Conservation (phyloP, 805 yeast species). For the Ogataea zsoltii region DNA sequence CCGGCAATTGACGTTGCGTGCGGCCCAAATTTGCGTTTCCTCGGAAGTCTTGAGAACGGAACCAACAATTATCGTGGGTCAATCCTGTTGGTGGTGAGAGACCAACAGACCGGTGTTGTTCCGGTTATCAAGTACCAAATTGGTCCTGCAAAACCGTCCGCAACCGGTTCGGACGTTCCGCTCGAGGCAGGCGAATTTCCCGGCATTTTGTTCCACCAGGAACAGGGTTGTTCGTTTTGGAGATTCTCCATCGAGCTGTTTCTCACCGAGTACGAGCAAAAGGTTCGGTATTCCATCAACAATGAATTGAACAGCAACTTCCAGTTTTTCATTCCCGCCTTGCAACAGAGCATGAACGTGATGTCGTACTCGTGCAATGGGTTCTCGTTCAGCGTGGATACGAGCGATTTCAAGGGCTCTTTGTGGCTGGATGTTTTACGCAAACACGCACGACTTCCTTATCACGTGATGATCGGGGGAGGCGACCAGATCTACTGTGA, state of each 20-base stretch:
- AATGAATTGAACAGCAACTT: slow-evolving; percentile 40
- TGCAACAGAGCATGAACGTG: slow-evolving; percentile 69
- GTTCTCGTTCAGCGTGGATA: slow-evolving; percentile 72
- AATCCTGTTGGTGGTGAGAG: slow-evolving; percentile 62
- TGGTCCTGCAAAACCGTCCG: slow-evolving; percentile 34
- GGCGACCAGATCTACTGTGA: slow-evolving; percentile 96
- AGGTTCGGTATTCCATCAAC: slow-evolving; percentile 63
- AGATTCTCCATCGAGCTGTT: slow-evolving; percentile 59
- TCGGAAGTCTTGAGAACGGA: slow-evolving; percentile 59
- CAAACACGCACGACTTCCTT: slow-evolving; percentile 58
- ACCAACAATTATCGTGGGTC: slow-evolving; percentile 63
- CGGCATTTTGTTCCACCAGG: slow-evolving; percentile 44
- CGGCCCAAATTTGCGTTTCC: slow-evolving; percentile 77
- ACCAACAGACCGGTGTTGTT: slow-evolving; percentile 25
- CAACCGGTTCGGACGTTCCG: slow-evolving; percentile 4
- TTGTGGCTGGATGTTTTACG: slow-evolving; percentile 84
- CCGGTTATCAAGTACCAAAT: slow-evolving; percentile 37
- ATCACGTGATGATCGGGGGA: slow-evolving; percentile 96
- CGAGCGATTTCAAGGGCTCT: slow-evolving; percentile 66
- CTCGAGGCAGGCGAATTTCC: slow-evolving; percentile 45
- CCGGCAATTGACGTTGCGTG: slow-evolving; percentile 50
- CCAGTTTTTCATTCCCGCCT: slow-evolving; percentile 70
- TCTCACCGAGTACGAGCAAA: slow-evolving; percentile 54
- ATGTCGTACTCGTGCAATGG: slow-evolving; percentile 91
- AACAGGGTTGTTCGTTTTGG: slow-evolving; percentile 57